Conservation (phyloP, 768 basidiomycete species). For the Mycena albidolilacea region DNA sequence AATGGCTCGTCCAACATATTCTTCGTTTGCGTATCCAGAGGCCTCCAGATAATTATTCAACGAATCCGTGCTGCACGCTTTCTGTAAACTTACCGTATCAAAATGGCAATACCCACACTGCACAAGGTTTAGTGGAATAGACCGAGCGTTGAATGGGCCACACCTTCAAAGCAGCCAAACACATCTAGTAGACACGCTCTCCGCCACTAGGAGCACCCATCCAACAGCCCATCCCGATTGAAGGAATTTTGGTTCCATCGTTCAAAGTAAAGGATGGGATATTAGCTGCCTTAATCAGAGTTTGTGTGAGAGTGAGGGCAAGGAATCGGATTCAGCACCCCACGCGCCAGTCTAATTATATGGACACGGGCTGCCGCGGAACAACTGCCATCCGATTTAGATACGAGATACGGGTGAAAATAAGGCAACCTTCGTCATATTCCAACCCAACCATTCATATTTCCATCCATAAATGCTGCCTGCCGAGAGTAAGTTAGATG, state of each 20-base stretch:
- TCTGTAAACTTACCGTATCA: slow-evolving; percentile 50
- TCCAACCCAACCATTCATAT: slow-evolving; percentile 54
- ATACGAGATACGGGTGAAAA: background rate
- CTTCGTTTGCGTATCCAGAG: slow-evolving; percentile 58
- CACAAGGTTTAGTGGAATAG: background rate
- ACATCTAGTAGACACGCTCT: slow-evolving; percentile 58
- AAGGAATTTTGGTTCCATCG: slow-evolving; percentile 41
- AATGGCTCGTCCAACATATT: slow-evolving; percentile 61
- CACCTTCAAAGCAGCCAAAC: slow-evolving; percentile 52
- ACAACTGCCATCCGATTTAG: background rate
- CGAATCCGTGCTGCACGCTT: too few relatives aligned
- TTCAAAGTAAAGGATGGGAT: slow-evolving; percentile 39
- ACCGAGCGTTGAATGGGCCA: background rate
- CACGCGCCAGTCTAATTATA: background rate
- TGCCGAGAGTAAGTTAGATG: slow-evolving; percentile 38
- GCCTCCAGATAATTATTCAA: slow-evolving; percentile 38
- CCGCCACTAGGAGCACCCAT: slow-evolving; percentile 55
- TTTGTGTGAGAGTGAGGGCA: too few relatives aligned
- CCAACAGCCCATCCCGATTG: slow-evolving; percentile 53
- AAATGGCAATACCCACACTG: slow-evolving; percentile 65
- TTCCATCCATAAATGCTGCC: slow-evolving; percentile 52
- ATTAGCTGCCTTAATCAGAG: slow-evolving; percentile 26
- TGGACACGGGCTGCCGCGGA: background rate
- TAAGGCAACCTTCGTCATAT: slow-evolving; percentile 43
- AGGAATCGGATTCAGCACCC: too few relatives aligned